phyloP scores from a whole-genome alignment of 139 green algal species.

The Nannochloris sp. region DNA sequence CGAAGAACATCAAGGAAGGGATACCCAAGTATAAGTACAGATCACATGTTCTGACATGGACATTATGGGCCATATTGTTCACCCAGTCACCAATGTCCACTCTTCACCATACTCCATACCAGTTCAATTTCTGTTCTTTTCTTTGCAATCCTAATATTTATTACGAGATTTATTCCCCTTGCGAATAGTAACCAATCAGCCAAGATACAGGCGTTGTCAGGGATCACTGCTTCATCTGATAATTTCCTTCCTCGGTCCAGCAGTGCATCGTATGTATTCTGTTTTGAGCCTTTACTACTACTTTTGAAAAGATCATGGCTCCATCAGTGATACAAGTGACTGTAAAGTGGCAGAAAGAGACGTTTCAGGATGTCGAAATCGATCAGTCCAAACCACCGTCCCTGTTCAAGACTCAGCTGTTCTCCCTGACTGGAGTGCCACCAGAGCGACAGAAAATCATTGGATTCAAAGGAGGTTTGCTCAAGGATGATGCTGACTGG shows the following conservation, averaged over 20 bases:
- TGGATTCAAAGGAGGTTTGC: slow-evolving; percentile 82
- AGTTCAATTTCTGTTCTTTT: too few relatives aligned
- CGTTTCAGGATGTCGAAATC: slow-evolving; percentile 77
- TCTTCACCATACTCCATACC: too few relatives aligned
- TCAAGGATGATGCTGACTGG: slow-evolving; percentile 90
- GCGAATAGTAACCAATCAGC: too few relatives aligned
- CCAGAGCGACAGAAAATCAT: slow-evolving; percentile 94
- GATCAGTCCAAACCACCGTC: slow-evolving; percentile 61
- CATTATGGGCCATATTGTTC: neutral
- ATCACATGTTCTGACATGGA: neutral
- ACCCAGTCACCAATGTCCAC: neutral
- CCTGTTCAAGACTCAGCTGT: slow-evolving; percentile 95
- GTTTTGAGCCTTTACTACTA: too few relatives aligned
- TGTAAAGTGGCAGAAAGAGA: slow-evolving; percentile 92
- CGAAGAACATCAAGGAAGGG: neutral
- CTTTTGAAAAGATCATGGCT: neutral
- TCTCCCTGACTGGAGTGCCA: slow-evolving; percentile 83
- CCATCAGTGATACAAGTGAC: slow-evolving; percentile 49
- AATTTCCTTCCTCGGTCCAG: too few relatives aligned
- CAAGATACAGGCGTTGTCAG: too few relatives aligned
- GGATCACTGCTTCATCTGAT: too few relatives aligned
- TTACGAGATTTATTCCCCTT: too few relatives aligned
- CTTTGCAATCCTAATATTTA: too few relatives aligned
- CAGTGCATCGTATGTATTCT: too few relatives aligned
- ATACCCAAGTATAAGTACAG: neutral